Base-by-base conservation (phyloP, 768 basidiomycete species). In the Coprinopsis cinerea region DNA sequence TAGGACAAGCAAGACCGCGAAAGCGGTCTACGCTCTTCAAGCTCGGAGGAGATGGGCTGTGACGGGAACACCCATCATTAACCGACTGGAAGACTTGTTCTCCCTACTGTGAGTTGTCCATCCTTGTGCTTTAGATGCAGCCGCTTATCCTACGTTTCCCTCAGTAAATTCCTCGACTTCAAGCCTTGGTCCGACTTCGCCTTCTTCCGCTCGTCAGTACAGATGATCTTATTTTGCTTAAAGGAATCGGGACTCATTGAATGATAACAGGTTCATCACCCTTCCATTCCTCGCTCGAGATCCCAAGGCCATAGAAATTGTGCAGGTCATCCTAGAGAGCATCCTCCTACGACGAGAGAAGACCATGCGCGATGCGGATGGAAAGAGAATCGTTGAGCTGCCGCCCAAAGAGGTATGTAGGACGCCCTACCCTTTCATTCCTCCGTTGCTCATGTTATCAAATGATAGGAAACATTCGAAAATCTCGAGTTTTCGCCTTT, bases 21-120 rank as follows among this genome's bases (percentile, higher is more conserved):
- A 84, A 57, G 87, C 95, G 5, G 89, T 89, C 39, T 97, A 87
- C 62, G 88, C 88, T 4, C 73, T 98, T 9, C 77, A 74, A 18
- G 88, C 88, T 3, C 74, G 83, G 53, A 71, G 90, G 40, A 76
- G 88, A 55, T 98, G 95, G 95, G 91, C 91, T 2, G 81, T 95
- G 24, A 95, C 92, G 11, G 92, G 92, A 11, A 98, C 95, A 3
- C 95, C 95, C 0, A 97, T 98, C 52, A 90, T 96, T 48, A 98
- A 98, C 62, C 83, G 85, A 54, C 73, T 95, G 4, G 90, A 94
- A 57, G 95, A 98, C 59, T 72, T 98, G 14, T 92, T 87, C 59
- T 94, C 92, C 1, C 72, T 98, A 1, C 63, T 89, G 79, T 82
- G 43, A 49, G 77, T 58, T 18, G 23, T 32, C 10, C 3, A 30